Evolutionary conservation across 2,329 filamentous ascomycete species (phyloP), one percentile per base, ranked within the genome.

Genomic region (Bipolaris zeicola): DNA sequence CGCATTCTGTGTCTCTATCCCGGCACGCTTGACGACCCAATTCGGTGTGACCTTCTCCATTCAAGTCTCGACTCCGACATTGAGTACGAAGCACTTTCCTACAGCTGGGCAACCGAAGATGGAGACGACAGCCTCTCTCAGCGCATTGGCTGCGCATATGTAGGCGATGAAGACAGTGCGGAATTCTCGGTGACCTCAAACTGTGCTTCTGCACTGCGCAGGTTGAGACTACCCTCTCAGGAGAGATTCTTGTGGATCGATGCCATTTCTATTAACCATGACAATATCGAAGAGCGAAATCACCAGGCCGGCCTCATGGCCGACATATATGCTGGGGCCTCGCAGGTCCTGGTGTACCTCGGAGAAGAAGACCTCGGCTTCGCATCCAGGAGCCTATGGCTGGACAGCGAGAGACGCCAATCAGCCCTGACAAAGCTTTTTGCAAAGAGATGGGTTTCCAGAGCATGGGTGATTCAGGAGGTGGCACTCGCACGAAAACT

Each of bases 21-120:
- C 24, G 54, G 54, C 50, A 38, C 52, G 34, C 39, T 43, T 24
- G 50, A 49, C 54, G 54, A 57, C 24, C 54, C 43, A n/a, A 44
- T 57, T 42, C 54, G 50, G 26, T 57, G 54, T 46, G 54, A 57
- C 31, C 54, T 57, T 18, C 43, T 57, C 44, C 54, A 57, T 16
- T 39, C 54, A 33, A 44, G 42, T 16, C 44, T 57, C 43, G 54
- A 53, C 18, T 44, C 51, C 51, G 54, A 53, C 18, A 53, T 57
- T 42, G 50, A 53, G 34, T 68, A 66, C 24, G 64, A 68, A 51
- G 64, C 65, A n/a, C 43, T 65, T n/a, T 65, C 62, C 3, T 68
- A 68, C 50, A 52, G 62, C 1, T 68, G 65, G 64, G 65, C 60
- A 1, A 52, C 58, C 10, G 61, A 63, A 50, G 55, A 57, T 37